Evolutionary conservation across 1,284 basidiomycete genomes (phyloP).

Genomic region (Hypsizygus ulmarius): DNA sequence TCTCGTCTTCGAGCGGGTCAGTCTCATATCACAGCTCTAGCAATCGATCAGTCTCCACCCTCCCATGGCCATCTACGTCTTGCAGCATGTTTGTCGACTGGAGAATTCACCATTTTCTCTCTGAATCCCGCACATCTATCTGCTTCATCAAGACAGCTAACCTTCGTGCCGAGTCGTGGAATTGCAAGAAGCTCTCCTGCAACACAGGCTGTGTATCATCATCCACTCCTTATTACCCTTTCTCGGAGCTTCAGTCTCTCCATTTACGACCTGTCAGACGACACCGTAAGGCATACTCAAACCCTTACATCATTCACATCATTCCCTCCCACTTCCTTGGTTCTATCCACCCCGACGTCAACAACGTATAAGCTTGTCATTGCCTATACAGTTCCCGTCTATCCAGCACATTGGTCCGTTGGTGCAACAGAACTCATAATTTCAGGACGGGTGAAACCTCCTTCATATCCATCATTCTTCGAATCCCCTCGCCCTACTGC

Average conservation of each 20-base stretch:
- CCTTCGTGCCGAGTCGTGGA: conserved; percentile 45
- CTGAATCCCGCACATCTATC: conserved; percentile 45
- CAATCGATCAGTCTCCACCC: conserved; percentile 68
- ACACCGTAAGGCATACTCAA: conserved; percentile 51
- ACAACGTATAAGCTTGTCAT: conserved; percentile 68
- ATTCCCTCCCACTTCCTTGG: conserved; percentile 68
- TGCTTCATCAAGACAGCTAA: conserved; percentile 40
- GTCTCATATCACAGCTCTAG: conserved; percentile 54
- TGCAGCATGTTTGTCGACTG: conserved; percentile 62
- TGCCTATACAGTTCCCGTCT: conserved; percentile 73
- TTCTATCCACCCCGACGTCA: conserved; percentile 58
- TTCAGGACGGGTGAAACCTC: conserved; percentile 28
- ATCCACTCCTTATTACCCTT: conserved; percentile 70
- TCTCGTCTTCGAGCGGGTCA: conserved; percentile 23
- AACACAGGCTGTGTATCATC: conserved; percentile 69
- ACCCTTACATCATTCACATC: conserved; percentile 72
- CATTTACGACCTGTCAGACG: conserved; percentile 61
- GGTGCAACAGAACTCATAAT: conserved; percentile 74
- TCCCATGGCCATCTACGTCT: conserved; percentile 44
- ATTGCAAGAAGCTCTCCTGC: conserved; percentile 44
- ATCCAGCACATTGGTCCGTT: conserved; percentile 77
- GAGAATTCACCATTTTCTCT: conserved; percentile 59
- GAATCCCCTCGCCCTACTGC: conserved; percentile 16
- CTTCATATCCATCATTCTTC: conserved; percentile 21
- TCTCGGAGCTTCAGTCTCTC: conserved; percentile 64